Evolutionary conservation across 306 rosid genomes (phyloP).

Genomic region (Rosa persica): DNA sequence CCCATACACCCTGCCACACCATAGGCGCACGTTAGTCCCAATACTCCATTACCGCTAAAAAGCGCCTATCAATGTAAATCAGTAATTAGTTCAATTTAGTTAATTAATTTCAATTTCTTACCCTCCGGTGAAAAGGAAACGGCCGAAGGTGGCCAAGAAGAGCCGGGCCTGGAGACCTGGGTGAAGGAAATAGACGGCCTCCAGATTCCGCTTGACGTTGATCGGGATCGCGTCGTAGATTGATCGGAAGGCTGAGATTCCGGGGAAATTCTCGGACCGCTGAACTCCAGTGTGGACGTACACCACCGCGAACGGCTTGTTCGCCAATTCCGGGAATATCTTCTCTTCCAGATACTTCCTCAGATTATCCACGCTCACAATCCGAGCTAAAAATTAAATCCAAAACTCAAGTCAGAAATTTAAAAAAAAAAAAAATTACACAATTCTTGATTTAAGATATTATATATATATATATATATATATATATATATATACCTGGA

Average conservation of each 20-base stretch:
- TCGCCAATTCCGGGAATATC: constrained; percentile 60
- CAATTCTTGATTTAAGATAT: neutral
- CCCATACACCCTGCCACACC: constrained; percentile 66
- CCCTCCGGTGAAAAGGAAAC: constrained; percentile 80
- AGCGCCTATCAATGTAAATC: neutral
- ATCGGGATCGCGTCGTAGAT: constrained; percentile 82
- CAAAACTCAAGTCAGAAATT: neutral
- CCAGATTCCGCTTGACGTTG: constrained; percentile 67
- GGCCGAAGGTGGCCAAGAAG: constrained; percentile 90
- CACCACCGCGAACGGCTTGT: constrained; percentile 60
- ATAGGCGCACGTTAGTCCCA: constrained; percentile 15
- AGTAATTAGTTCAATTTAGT: no score
- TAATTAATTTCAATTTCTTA: constrained; percentile 10
- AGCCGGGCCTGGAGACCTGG: constrained; percentile 83
- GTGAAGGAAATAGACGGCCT: constrained; percentile 76
- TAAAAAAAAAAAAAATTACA: neutral
- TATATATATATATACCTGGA: constrained; percentile 43
- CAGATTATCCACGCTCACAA: constrained; percentile 60
- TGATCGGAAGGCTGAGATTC: constrained; percentile 69
- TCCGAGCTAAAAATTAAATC: constrained; percentile 45
- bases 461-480: neutral
- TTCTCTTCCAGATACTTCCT: constrained; percentile 67
- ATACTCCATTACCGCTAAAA: neutral
- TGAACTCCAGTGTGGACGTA: constrained; percentile 83
- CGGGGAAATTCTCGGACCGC: constrained; percentile 79